Evolutionary conservation across 192 early-diverging fungal species (phyloP).

Genomic region (Podila minutissima): DNA sequence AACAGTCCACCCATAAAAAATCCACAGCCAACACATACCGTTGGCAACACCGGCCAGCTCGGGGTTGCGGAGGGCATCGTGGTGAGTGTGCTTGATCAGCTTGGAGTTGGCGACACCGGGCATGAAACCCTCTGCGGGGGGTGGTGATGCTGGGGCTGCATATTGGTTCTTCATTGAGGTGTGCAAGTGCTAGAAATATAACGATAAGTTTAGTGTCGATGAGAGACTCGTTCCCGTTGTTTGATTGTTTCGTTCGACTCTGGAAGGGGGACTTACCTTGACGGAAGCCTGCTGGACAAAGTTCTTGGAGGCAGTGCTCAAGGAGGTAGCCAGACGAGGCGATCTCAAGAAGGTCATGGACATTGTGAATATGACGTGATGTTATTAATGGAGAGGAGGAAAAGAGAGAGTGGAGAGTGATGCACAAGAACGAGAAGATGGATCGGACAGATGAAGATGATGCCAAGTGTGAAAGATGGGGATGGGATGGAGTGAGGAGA

Average conservation of each 20-base stretch:
- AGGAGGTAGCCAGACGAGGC: constrained; percentile 22
- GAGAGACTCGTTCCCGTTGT: background rate
- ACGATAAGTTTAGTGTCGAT: background rate
- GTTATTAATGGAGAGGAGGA: background rate
- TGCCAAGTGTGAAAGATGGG: background rate
- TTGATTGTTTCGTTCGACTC: background rate
- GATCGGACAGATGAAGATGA: background rate
- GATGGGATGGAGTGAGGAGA: background rate
- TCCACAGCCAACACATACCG: constrained; percentile 43
- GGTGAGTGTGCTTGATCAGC: constrained; percentile 79
- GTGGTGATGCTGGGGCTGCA: constrained; percentile 43
- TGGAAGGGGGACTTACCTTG: constrained; percentile 18
- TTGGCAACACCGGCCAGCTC: constrained; percentile 77
- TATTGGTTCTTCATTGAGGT: constrained; percentile 34
- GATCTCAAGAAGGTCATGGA: constrained; percentile 14
- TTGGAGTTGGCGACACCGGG: constrained; percentile 85
- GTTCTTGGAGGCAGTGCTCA: constrained; percentile 17
- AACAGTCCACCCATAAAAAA: background rate
- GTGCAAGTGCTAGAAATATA: constrained; percentile 36
- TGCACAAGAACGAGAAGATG: background rate
- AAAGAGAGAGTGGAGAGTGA: constrained; percentile 10
- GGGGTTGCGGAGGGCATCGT: constrained; percentile 71
- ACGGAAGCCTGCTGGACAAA: constrained; percentile 28
- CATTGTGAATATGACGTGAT: constrained; percentile 21
- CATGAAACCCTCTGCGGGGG: constrained; percentile 84